Base-by-base conservation (phyloP, 2,329 filamentous ascomycete species). In the Monilinia laxa region DNA sequence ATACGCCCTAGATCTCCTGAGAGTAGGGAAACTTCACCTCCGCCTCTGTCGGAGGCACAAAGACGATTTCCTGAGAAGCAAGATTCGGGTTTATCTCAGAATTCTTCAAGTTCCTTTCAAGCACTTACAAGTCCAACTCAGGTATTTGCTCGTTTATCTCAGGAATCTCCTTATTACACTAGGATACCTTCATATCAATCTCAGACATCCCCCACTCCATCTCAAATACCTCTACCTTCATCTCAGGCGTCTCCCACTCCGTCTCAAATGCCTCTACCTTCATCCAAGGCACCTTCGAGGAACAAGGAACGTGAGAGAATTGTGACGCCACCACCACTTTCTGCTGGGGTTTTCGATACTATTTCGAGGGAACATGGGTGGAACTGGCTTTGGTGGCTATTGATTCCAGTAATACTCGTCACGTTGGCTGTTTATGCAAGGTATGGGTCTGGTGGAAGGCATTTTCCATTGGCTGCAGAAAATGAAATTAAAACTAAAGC, bases 311-410 rank as follows among this genome's bases (percentile, higher is more conserved):
- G 16, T 23, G 20, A 7, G 9, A 14, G 5, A 1, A 51, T 18
- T 11, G 28, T 51, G 4, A 51, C 2, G 20, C 45, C 57, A 14
- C 28, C 28, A 18, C 45, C 57, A 4, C 57, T 51, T 12, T 38
- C 57, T 2, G 4, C 31, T 38, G 57, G 57, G 4, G 0, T 60
- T 12, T 23, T 38, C 4, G 45, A 47, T 23, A 60, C 45, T 14
- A 38, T 60, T 16, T 23, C 28, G 28, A 49, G 57, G n/a, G 57
- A 60, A 23, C 38, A 51, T 25, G 57, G 57, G 3, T 51, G 57
- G 57, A 10, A 7, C n/a, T 60, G 57, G 57, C 12, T 60, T 35
- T 51, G 42, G 45, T 60, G 28, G 42, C 28, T 51, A 11, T 3
- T 51, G 2, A 10, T 38, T 38, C 7, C 28, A 11, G 7, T 38